Evolutionary conservation across 768 basidiomycete genomes (phyloP), one percentile per base, ranked within the genome.

Genomic region (Hirschioporus abietinus): DNA sequence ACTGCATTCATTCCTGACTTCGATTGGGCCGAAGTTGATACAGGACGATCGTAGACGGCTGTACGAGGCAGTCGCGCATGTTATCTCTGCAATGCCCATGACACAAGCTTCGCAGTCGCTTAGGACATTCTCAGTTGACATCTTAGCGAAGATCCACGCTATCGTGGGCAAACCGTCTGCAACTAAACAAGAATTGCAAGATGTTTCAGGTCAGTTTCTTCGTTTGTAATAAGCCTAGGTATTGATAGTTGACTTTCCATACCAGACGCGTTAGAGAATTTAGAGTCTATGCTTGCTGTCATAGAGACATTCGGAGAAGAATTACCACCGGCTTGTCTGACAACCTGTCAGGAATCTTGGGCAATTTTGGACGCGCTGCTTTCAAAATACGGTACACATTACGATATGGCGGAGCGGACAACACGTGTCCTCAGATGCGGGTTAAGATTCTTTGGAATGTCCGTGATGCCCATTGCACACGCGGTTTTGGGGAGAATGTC

Each of bases 31-130:
- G 7, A 93, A 92, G 73, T 81, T 99, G 58, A 78, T 81, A 12
- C 93, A 93, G 74, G 92, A 95, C 58, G 97, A 99, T 76, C 86
- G 88, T 72, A 85, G 92, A 62, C 92, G 96, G 76, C 90, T 99
- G 20, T 95, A 96, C 72, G 95, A 97, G 74, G 97, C 96, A 17
- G 95, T 99, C 70, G 95, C 93, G 5, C 88, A 92, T 77, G 93
- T 99, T 65, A 96, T 99, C 66, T 92, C 91, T 62, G 91, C 89
- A 0, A 98, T 99, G 95, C 88, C 92, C 1, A 91, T 96, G 83
- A 86, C 88, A 64, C 86, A 88, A 68, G 94, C 94, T 12, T 93
- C 95, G 0, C 86, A 88, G 70, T 94, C 93, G 1, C 84, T 99
- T 59, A 88, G 88, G 68, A 88, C 89, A 17, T 99, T 99, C 75